Percentiles rank a stretch among this genome's conserved stretches.
Evolutionary conservation across 108 stramenopile genomes (phyloP).

Genomic region (Skeletonema potamos): DNA sequence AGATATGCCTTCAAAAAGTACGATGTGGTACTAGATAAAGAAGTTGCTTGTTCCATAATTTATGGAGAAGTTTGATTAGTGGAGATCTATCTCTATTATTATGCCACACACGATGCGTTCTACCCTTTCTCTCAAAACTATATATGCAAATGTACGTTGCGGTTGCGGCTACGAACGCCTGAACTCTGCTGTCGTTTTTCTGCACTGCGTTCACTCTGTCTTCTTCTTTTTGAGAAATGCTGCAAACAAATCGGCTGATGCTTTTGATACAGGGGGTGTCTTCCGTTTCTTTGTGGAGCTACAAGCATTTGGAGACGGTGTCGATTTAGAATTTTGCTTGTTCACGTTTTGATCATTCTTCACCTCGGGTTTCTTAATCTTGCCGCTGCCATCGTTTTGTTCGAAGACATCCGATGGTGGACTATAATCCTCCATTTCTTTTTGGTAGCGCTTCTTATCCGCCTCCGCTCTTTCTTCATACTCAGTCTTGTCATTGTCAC

Average conservation of each 20-base stretch:
- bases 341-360: slow-evolving; percentile 3
- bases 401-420: background rate
- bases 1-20: too few species aligned
- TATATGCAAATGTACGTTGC: too few species aligned
- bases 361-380: background rate
- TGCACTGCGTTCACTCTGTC: too few species aligned
- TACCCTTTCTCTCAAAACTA: too few species aligned
- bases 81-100: too few species aligned
- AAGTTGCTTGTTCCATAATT: too few species aligned
- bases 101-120: too few species aligned
- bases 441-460: slow-evolving; percentile 55
- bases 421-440: slow-evolving; percentile 56
- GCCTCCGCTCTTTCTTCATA: slow-evolving; percentile 50
- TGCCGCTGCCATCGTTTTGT: background rate
- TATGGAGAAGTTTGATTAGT: too few species aligned
- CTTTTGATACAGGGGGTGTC: slow-evolving; percentile 14
- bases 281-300: slow-evolving; percentile 18
- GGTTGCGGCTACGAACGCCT: too few species aligned
- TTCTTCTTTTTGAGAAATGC: slow-evolving; percentile 35
- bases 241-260: slow-evolving; percentile 46
- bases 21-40: too few species aligned
- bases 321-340: background rate
- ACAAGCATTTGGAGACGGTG: background rate
- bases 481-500: slow-evolving; percentile 24
- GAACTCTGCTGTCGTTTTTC: too few species aligned